Conservation (phyloP, 768 basidiomycete genomes). For the Kwoniella heveanensis region DNA sequence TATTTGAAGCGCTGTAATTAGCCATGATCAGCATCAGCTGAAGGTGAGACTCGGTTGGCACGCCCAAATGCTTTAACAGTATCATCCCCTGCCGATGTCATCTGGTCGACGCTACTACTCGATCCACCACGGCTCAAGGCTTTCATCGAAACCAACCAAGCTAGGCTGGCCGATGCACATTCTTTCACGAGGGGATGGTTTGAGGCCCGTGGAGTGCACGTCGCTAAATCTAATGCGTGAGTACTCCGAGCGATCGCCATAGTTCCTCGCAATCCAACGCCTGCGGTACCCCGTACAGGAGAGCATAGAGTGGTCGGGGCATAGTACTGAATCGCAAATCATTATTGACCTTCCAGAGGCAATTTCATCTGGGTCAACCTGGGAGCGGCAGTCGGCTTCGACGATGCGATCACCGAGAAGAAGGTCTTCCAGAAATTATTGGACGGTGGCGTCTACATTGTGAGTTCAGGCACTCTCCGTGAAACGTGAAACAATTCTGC, state of each 20-base stretch:
- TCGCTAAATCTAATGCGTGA: conserved; percentile 47
- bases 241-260: no score
- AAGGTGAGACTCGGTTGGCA: no score
- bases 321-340: not conserved
- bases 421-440: conserved; percentile 49
- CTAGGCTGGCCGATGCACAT: conserved; percentile 43
- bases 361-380: conserved; percentile 55
- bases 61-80: no score
- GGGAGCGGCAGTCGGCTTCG: conserved; percentile 39
- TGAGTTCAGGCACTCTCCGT: conserved; percentile 27
- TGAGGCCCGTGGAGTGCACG: conserved; percentile 39
- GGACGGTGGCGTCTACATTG: conserved; percentile 53
- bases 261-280: no score
- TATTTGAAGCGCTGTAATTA: no score
- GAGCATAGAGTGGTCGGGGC: no score
- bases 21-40: no score
- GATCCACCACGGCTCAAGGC: conserved; percentile 25
- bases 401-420: conserved; percentile 42
- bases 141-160: conserved; percentile 40
- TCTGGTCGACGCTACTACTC: conserved; percentile 38
- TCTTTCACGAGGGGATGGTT: conserved; percentile 48
- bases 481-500: no score
- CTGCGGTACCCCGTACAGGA: no score
- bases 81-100: conserved; percentile 45
- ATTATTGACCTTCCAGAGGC: conserved; percentile 24